A percentile compares a stretch with the other conserved stretches of the same genome.
These are phyloP conservation scores for Tanacetum coccineum DNA, from an alignment of 129 eudicot species.

Conservation along the genomic window DNA sequence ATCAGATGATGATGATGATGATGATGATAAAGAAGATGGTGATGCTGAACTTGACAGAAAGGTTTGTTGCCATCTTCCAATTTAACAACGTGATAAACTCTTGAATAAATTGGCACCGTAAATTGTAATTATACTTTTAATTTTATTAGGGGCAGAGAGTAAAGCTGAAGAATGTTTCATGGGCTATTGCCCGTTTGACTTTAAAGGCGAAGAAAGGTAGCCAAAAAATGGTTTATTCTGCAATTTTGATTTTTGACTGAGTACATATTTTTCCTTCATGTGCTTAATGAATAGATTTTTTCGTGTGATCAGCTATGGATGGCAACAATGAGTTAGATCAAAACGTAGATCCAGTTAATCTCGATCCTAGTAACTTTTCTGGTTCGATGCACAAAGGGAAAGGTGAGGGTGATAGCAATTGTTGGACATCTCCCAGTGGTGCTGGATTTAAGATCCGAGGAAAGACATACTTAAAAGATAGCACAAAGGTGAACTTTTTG, in stretches of 20 bases:
- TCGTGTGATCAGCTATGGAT: slow-evolving; percentile 38
- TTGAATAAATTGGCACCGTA: slow-evolving; percentile 16
- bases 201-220: slow-evolving; percentile 54
- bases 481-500: slow-evolving; percentile 49
- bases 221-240: not conserved
- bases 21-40: slow-evolving; percentile 65
- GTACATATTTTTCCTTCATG: not conserved
- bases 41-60: slow-evolving; percentile 47
- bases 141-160: slow-evolving; percentile 56
- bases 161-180: slow-evolving; percentile 75
- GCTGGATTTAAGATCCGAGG: slow-evolving; percentile 92
- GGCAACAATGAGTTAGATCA: slow-evolving; percentile 46
- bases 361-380: slow-evolving; percentile 52
- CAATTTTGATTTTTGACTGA: not conserved
- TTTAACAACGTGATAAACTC: slow-evolving; percentile 3
- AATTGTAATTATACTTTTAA: slow-evolving; percentile 8
- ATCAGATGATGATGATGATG: slow-evolving; percentile 39
- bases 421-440: slow-evolving; percentile 93
- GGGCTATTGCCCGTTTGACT: slow-evolving; percentile 73
- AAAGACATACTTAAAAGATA: slow-evolving; percentile 78
- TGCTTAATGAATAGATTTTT: not conserved
- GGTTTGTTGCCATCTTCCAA: slow-evolving; percentile 33
- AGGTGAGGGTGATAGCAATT: slow-evolving; percentile 60
- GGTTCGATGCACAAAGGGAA: slow-evolving; percentile 80
- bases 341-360: slow-evolving; percentile 41